These are phyloP conservation scores for Botrytis paeoniae DNA, from an alignment of 2,329 filamentous ascomycete species.

Conservation along the genomic window DNA sequence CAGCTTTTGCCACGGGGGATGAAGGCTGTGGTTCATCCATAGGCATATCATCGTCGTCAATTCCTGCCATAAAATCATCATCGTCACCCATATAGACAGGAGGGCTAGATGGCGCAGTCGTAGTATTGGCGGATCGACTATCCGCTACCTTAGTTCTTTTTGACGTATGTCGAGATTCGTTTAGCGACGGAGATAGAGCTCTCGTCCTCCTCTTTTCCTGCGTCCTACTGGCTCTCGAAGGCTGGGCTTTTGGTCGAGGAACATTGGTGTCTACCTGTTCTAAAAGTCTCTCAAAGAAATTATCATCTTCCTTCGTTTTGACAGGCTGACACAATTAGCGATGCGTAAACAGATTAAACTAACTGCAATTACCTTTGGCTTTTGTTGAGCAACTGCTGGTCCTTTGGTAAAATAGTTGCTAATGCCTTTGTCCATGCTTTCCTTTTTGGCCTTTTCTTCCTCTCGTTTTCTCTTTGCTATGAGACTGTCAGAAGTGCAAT, in stretches of 20 bases:
- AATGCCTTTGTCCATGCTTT: conserved; percentile 87
- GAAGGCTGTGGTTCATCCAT: conserved; percentile 87
- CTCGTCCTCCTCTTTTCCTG: conserved; percentile 76
- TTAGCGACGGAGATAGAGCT: conserved; percentile 70
- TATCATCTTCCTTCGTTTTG: conserved; percentile 82
- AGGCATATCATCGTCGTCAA: conserved; percentile 66
- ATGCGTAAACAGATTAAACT: conserved; percentile 29
- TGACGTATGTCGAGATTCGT: conserved; percentile 46
- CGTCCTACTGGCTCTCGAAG: conserved; percentile 65
- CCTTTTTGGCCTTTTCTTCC: conserved; percentile 78
- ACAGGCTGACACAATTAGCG: conserved; percentile 50
- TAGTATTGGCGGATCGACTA: conserved; percentile 36
- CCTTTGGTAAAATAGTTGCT: conserved; percentile 91
- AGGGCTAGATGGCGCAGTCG: conserved; percentile 44
- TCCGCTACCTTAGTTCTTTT: conserved; percentile 58
- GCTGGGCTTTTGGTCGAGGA: conserved; percentile 57
- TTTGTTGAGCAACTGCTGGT: conserved; percentile 61
- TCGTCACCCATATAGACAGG: conserved; percentile 52
- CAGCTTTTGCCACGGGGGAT: conserved; percentile 77
- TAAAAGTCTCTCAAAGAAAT: conserved; percentile 80
- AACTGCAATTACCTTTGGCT: conserved; percentile 67
- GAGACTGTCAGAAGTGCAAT: neutral
- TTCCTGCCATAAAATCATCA: conserved; percentile 52
- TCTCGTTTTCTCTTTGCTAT: conserved; percentile 82
- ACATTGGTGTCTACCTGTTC: conserved; percentile 83